Base-by-base conservation (phyloP, 2,329 filamentous ascomycete species). In the Endocalyx cinctus region DNA sequence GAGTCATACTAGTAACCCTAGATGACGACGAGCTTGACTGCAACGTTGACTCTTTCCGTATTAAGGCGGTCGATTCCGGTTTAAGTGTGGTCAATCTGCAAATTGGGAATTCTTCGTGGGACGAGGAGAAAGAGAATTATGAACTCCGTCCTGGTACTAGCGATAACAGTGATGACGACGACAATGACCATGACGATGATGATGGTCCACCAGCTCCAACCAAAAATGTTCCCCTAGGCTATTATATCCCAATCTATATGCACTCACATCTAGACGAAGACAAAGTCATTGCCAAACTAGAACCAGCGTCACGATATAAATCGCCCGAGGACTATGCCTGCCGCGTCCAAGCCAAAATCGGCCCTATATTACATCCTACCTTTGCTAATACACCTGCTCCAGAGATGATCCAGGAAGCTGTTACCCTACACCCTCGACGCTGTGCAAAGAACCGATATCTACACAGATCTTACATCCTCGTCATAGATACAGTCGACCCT, bases 41-140 rank as follows among this genome's bases (percentile, higher is more conserved):
- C 37, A 41, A 43, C 10, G 40, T 45, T 16, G 37, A 45, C 35
- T 37, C 27, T 17, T 41, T 43, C 39, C 35, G 40, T 35, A 43
- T 43, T 20, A 45, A 43, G 38, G 42, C 42, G 26, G 27, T 20
- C 7, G 33, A 45, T 35, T 10, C 38, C 5, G 42, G 40, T 23
- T 34, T 45, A 33, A 38, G 17, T 29, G 19, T 45, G 8, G 33
- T 35, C 20, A 43, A 43, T 37, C 26, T 45, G 29, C 42, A 44
- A 25, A 35, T 40, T 25, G 39, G 6, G 4, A 42, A 44, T 34
- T 27, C 33, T 15, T 31, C 27, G 11, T 43, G 40, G 40, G 40
- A 20, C 8, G 40, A 43, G 31, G 30, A 40, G 26, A 41, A 38
- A 35, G n/a, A n/a, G n/a, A n/a, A n/a, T n/a, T n/a, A n/a, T n/a